Conservation (phyloP, 352 stramenopile genomes). For the Elongisporangium prolatum region DNA sequence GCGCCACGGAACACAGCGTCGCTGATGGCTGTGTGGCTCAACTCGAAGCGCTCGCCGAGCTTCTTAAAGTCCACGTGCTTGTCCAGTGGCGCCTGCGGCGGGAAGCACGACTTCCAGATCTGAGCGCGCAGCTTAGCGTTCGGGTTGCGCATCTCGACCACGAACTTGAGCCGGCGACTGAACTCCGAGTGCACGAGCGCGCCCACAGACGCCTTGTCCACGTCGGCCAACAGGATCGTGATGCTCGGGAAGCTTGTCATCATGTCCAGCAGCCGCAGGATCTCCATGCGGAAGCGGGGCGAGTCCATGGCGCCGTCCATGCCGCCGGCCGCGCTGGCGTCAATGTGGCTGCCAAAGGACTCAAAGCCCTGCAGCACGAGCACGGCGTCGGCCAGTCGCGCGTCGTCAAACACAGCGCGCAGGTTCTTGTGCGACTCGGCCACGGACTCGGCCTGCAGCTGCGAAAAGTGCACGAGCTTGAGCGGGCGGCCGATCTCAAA, state of each 20-base stretch:
- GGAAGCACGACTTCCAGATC: constrained; percentile 77
- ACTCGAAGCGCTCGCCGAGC: constrained; percentile 67
- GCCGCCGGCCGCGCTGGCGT: constrained; percentile 32
- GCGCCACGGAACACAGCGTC: constrained; percentile 81
- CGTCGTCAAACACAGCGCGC: constrained; percentile 82
- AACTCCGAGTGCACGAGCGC: constrained; percentile 66
- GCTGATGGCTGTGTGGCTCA: constrained; percentile 74
- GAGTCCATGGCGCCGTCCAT: constrained; percentile 58
- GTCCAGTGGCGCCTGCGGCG: constrained; percentile 57
- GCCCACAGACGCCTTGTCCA: constrained; percentile 40
- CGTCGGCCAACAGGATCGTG: constrained; percentile 69
- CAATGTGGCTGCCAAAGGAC: constrained; percentile 75
- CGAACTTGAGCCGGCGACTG: constrained; percentile 72
- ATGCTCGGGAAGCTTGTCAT: constrained; percentile 80
- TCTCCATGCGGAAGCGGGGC: constrained; percentile 67
- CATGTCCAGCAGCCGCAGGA: constrained; percentile 69
- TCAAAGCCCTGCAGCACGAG: constrained; percentile 86
- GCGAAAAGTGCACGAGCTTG: constrained; percentile 77
- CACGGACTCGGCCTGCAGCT: constrained; percentile 69
- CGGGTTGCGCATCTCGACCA: constrained; percentile 82
- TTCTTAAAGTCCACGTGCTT: constrained; percentile 59
- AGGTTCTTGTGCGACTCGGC: constrained; percentile 74
- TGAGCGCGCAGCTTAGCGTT: constrained; percentile 66
- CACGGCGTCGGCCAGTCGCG: constrained; percentile 81
- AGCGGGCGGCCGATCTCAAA: constrained; percentile 81